Evolutionary conservation across 1,284 basidiomycete species (phyloP).

Genomic region (Fomes fomentarius): DNA sequence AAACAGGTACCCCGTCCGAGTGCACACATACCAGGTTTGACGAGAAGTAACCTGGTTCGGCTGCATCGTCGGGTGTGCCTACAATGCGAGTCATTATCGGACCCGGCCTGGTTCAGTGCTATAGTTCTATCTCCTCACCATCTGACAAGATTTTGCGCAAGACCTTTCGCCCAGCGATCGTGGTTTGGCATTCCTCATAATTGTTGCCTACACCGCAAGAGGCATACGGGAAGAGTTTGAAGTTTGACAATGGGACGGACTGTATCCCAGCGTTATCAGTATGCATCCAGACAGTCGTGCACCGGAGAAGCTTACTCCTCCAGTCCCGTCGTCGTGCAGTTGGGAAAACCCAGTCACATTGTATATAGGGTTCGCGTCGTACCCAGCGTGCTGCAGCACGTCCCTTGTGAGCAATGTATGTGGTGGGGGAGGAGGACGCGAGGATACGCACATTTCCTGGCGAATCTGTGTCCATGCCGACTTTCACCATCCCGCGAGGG

Average conservation of each 20-base stretch:
- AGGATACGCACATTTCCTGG: conserved; percentile 51
- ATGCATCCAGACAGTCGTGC: too few relatives aligned
- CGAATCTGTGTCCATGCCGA: conserved; percentile 67
- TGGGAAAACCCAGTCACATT: conserved; percentile 65
- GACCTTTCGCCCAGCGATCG: conserved; percentile 46
- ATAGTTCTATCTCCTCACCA: conserved; percentile 32
- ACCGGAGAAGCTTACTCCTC: conserved; percentile 43
- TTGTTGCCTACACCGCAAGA: conserved; percentile 43
- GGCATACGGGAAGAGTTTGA: conserved; percentile 59
- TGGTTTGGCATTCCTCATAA: conserved; percentile 54
- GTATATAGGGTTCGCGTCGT: conserved; percentile 48
- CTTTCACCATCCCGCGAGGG: conserved; percentile 69
- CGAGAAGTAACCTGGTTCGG: conserved; percentile 65
- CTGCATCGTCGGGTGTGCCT: conserved; percentile 60
- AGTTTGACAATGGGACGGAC: conserved; percentile 60
- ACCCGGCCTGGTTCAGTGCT: neutral
- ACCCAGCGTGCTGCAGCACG: conserved; percentile 56
- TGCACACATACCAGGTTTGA: conserved; percentile 49
- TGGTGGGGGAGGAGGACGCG: neutral
- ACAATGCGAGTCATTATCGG: neutral
- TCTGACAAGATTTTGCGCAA: conserved; percentile 44
- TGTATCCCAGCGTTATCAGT: conserved; percentile 20
- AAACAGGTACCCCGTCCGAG: neutral
- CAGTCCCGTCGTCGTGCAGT: conserved; percentile 64
- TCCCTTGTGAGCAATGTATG: neutral